A percentile compares a stretch with the other conserved stretches of the same genome.
phyloP scores from a whole-genome alignment of 495 filamentous ascomycete species.

The Daldinia loculata region DNA sequence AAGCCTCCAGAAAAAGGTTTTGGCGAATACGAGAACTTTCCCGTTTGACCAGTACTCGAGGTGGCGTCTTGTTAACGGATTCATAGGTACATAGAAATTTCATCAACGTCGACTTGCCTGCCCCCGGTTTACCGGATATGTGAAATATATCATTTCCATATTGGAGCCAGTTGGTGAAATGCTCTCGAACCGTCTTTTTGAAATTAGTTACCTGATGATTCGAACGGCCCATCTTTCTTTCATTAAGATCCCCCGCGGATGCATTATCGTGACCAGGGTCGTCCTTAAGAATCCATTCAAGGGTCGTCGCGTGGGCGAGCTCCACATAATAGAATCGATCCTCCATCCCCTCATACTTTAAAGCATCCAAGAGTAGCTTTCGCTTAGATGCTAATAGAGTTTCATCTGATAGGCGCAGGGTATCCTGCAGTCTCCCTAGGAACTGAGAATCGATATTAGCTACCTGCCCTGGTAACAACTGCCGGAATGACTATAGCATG shows the following conservation, averaged over 20 bases:
- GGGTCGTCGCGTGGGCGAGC: constrained; percentile 9
- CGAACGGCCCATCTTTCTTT: neutral
- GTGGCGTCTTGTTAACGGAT: neutral
- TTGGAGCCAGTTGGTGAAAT: neutral
- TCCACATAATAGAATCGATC: constrained; percentile 19
- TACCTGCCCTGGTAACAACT: neutral
- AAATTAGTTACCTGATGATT: neutral
- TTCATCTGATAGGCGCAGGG: constrained; percentile 24
- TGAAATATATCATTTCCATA: neutral
- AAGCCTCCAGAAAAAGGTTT: constrained; percentile 59
- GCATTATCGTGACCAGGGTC: neutral
- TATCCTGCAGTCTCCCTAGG: neutral
- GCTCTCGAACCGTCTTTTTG: neutral
- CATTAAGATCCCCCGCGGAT: neutral
- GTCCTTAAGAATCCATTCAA: constrained; percentile 12
- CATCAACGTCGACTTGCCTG: neutral
- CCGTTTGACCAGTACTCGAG: neutral
- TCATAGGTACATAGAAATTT: neutral
- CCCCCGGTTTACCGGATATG: neutral
- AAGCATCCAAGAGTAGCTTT: constrained; percentile 12
- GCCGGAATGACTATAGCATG: neutral
- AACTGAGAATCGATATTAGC: neutral
- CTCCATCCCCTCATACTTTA: constrained; percentile 14
- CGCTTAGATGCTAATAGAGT: constrained; percentile 8
- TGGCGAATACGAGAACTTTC: neutral